These are phyloP conservation scores for Pulveroboletus sp. DNA, from an alignment of 768 basidiomycete species.

Conservation along the genomic window DNA sequence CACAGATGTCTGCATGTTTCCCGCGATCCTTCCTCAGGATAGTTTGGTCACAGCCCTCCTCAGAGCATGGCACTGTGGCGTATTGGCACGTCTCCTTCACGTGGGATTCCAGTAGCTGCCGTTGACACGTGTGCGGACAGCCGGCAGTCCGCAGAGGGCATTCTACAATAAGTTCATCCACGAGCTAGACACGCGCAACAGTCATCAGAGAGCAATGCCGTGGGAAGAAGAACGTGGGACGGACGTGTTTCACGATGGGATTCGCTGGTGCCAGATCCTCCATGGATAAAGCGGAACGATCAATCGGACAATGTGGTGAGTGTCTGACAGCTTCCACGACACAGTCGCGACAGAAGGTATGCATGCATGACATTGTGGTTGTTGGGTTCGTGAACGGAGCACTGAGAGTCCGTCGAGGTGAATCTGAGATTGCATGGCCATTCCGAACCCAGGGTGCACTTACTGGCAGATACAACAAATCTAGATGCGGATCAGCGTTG, in stretches of 20 bases:
- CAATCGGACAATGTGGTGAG: constrained; percentile 77
- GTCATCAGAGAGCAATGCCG: constrained; percentile 5
- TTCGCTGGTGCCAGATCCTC: constrained; percentile 64
- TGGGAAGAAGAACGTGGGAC: constrained; percentile 12
- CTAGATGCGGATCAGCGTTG: constrained; percentile 33
- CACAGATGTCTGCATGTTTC: constrained; percentile 38
- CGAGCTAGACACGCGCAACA: constrained; percentile 48
- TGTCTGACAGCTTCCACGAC: constrained; percentile 66
- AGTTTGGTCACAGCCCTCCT: constrained; percentile 41
- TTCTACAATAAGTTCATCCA: constrained; percentile 75
- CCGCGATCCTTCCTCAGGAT: constrained; percentile 46
- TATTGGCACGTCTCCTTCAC: constrained; percentile 59
- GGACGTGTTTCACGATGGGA: constrained; percentile 63
- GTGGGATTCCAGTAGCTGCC: constrained; percentile 63
- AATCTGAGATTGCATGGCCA: constrained; percentile 7
- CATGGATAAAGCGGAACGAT: constrained; percentile 61
- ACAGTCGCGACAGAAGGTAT: constrained; percentile 86
- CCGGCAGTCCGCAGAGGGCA: constrained; percentile 60
- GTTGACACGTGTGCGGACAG: constrained; percentile 60
- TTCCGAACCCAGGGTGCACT: constrained; percentile 4
- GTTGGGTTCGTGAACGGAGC: constrained; percentile 74
- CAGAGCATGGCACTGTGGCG: constrained; percentile 48
- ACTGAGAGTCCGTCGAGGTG: constrained; percentile 30
- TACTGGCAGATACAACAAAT: constrained; percentile 78
- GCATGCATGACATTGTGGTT: constrained; percentile 70